A percentile compares a stretch with the other conserved stretches of the same genome.
Conservation (phyloP, 2,329 filamentous ascomycete genomes). For the Beauveria brongniartii region DNA sequence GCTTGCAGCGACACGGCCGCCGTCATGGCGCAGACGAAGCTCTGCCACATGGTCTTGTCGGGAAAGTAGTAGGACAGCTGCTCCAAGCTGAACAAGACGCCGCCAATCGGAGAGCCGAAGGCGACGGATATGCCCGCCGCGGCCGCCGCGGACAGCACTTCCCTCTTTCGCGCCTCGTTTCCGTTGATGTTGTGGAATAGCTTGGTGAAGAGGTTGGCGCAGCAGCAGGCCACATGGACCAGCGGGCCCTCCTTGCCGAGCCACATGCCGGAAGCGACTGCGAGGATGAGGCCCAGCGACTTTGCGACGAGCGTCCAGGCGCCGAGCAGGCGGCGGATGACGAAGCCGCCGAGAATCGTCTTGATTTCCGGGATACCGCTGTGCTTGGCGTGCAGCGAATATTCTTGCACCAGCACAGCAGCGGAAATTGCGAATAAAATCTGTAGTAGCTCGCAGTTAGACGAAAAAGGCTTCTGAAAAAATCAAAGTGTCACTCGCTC, state of each 20-base stretch:
- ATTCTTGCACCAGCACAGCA: constrained; percentile 72
- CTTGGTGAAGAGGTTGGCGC: constrained; percentile 78
- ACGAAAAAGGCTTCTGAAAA: neutral
- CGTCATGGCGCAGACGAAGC: constrained; percentile 98
- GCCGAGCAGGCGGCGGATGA: constrained; percentile 81
- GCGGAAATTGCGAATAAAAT: constrained; percentile 70
- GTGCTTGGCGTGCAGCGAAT: constrained; percentile 82
- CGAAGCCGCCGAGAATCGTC: constrained; percentile 86
- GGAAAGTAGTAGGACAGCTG: constrained; percentile 97
- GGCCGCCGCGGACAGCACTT: constrained; percentile 85
- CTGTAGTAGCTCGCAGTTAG: constrained; percentile 30
- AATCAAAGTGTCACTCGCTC: too few species aligned
- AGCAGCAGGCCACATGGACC: constrained; percentile 95
- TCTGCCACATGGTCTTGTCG: constrained; percentile 99
- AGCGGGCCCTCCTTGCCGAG: constrained; percentile 91
- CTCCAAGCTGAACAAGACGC: constrained; percentile 93
- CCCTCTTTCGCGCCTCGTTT: constrained; percentile 92
- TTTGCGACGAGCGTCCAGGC: constrained; percentile 85
- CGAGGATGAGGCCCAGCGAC: constrained; percentile 80
- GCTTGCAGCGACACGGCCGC: constrained; percentile 88
- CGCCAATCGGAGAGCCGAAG: constrained; percentile 88
- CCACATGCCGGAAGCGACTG: constrained; percentile 93
- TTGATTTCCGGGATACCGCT: constrained; percentile 98
- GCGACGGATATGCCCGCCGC: constrained; percentile 90
- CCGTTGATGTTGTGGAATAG: constrained; percentile 68